Base-by-base conservation (phyloP, 2,329 filamentous ascomycete species). In the Nothophoma quercina region DNA sequence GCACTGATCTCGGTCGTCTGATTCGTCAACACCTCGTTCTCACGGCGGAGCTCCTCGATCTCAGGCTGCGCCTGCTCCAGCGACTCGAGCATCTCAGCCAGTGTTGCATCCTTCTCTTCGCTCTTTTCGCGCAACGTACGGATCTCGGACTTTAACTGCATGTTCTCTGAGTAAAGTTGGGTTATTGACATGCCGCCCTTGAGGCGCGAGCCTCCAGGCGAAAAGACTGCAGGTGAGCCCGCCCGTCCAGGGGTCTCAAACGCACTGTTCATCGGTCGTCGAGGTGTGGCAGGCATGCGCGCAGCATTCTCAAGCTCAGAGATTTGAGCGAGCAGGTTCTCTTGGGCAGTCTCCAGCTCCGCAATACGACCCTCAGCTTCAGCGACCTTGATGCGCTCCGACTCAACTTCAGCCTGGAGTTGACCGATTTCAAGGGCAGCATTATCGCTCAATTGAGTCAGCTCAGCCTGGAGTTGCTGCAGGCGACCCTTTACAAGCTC, bases 11-110 rank as follows among this genome's bases (percentile, higher is more conserved):
- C 89, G 26, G 90, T 83, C 29, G 96, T 87, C 62, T 96, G 92
- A 51, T 84, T 83, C 51, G 93, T 86, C 2, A 98, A 82, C 25
- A 89, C 86, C 45, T 91, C 87, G 58, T 93, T 88, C 64, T 98
- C 93, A 12, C 85, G 83, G 39, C 90, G 87, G 15, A 96, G 79
- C 62, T 98, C 93, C 56, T 96, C 88, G 23, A 97, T 85, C 67
- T 97, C 92, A 0, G 95, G 95, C 21, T 88, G 87, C 71, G 90
- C 93, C 19, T 88, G 88, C 72, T 99, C 93, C 29, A 98, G 77
- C 51, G 93, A 88, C 29, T 87, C 83, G 52, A 97, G 85, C 79
- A 97, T 90, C 53, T 95, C 90, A 59, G 97, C 91, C 35, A 98
- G 79, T 35, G 93, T 86, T 29, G 86, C 83, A 15, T 85, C 84